phyloP scores from a whole-genome alignment of 208 protist genomes.

The Trypanosoma theileri region DNA sequence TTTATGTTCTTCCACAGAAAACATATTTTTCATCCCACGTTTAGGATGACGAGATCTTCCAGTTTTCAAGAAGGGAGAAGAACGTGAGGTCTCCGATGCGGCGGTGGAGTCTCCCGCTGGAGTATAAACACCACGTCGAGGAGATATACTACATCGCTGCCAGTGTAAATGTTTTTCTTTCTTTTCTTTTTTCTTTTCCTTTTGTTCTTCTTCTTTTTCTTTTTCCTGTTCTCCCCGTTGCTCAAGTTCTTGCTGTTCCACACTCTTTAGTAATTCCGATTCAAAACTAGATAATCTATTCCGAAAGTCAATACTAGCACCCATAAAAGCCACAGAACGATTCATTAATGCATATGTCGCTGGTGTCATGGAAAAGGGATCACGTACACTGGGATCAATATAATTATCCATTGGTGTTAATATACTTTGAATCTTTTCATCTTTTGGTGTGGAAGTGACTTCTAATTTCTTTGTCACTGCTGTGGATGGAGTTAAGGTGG shows the following conservation, averaged over 20 bases:
- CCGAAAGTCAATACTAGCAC: constrained; percentile 4
- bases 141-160: too few species aligned
- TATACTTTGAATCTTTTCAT: too few species aligned
- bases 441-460: too few species aligned
- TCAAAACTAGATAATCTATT: too few species aligned
- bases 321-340: constrained; percentile 17
- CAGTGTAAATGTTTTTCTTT: not conserved
- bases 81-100: not conserved
- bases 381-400: too few species aligned
- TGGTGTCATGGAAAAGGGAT: not conserved
- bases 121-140: not conserved
- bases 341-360: not conserved
- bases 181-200: not conserved
- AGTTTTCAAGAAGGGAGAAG: not conserved
- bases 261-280: too few species aligned
- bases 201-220: not conserved
- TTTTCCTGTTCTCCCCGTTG: not conserved
- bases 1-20: constrained; percentile 13
- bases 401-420: too few species aligned
- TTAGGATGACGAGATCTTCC: not conserved
- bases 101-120: not conserved
- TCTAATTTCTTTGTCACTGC: too few species aligned
- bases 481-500: too few species aligned
- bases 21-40: constrained; percentile 14
- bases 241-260: not conserved